A percentile compares a stretch with the other conserved stretches of the same genome.
Conservation (phyloP, 2,329 filamentous ascomycete species). For the Hansfordia pulvinata region DNA sequence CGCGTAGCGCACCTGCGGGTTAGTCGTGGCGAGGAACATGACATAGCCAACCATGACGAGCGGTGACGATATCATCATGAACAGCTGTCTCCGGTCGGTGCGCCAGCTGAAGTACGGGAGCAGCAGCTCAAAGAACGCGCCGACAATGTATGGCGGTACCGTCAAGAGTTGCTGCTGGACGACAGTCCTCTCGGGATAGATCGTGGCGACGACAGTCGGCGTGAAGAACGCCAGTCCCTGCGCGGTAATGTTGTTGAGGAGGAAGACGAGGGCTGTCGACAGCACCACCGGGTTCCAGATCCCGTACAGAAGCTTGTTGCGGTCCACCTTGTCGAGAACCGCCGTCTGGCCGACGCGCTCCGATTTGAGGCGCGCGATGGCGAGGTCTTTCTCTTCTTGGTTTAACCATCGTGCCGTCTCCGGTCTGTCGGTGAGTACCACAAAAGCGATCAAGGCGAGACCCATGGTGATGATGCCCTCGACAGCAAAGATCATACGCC, state of each 20-base stretch:
- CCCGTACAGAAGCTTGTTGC: constrained; percentile 43
- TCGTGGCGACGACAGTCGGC: constrained; percentile 56
- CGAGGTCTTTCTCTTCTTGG: constrained; percentile 51
- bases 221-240: constrained; percentile 58
- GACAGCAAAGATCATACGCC: constrained; percentile 60
- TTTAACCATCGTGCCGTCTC: constrained; percentile 54
- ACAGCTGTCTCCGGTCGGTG: constrained; percentile 42
- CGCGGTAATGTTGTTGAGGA: constrained; percentile 57
- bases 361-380: constrained; percentile 52
- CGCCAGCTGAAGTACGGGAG: constrained; percentile 49
- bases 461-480: constrained; percentile 44
- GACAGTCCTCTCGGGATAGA: constrained; percentile 44
- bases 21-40: constrained; percentile 49
- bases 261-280: constrained; percentile 41
- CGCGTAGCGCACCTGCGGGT: constrained; percentile 45
- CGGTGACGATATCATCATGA: constrained; percentile 45
- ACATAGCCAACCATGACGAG: constrained; percentile 57
- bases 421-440: constrained; percentile 55
- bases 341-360: constrained; percentile 49
- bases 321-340: constrained; percentile 50
- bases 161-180: constrained; percentile 56
- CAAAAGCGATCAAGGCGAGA: constrained; percentile 44
- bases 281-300: constrained; percentile 52
- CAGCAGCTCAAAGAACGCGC: constrained; percentile 50
- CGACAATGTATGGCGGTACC: constrained; percentile 57